These are phyloP conservation scores for Fomitiporia mediterranea DNA, from an alignment of 1,284 basidiomycete genomes.

Conservation along the genomic window DNA sequence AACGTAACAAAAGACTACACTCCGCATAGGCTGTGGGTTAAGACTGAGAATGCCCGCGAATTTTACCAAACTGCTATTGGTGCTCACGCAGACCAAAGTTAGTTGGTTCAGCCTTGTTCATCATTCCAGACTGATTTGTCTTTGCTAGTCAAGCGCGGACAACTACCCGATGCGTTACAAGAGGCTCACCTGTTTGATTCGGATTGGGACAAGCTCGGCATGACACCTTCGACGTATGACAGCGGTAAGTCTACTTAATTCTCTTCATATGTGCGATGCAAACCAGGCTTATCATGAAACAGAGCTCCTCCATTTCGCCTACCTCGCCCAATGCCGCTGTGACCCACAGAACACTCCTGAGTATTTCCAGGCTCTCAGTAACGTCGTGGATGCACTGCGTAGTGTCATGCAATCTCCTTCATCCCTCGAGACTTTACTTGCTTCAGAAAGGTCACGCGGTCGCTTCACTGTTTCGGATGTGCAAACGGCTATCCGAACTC, in stretches of 20 bases:
- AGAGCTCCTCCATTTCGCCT: slow-evolving; percentile 73
- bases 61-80: slow-evolving; percentile 67
- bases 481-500: slow-evolving; percentile 37
- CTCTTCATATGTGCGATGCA: background rate
- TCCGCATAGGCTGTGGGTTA: slow-evolving; percentile 39
- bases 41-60: slow-evolving; percentile 56
- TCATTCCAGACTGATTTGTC: background rate
- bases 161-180: slow-evolving; percentile 52
- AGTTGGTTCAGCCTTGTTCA: slow-evolving; percentile 24
- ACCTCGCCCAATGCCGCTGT: slow-evolving; percentile 73
- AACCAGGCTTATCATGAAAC: slow-evolving; percentile 3
- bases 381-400: slow-evolving; percentile 44
- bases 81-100: slow-evolving; percentile 72
- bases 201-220: slow-evolving; percentile 48
- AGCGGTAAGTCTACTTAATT: slow-evolving; percentile 39
- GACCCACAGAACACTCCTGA: slow-evolving; percentile 55
- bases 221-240: slow-evolving; percentile 61
- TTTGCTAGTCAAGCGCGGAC: slow-evolving; percentile 9
- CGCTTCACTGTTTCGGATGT: slow-evolving; percentile 58
- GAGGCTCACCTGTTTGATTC: slow-evolving; percentile 35
- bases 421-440: slow-evolving; percentile 50
- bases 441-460: slow-evolving; percentile 55
- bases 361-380: slow-evolving; percentile 57
- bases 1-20: slow-evolving; percentile 38
- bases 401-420: slow-evolving; percentile 38